phyloP scores from a whole-genome alignment of 306 rosid species.

The Cucurbita moschata region DNA sequence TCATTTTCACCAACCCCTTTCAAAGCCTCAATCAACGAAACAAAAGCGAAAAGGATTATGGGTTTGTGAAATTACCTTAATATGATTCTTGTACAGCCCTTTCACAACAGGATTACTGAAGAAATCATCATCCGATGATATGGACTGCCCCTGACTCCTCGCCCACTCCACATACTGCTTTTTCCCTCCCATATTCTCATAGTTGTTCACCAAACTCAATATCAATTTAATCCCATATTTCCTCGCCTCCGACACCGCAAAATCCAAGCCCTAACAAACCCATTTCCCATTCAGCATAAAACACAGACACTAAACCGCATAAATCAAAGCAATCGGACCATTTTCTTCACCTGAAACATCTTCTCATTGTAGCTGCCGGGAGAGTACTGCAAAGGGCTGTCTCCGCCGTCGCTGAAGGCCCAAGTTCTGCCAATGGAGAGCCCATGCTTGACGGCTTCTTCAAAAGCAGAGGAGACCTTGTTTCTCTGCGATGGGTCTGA shows the following conservation, averaged over 20 bases:
- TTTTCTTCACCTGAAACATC: slow-evolving; percentile 45
- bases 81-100: slow-evolving; percentile 70
- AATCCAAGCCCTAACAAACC: slow-evolving; percentile 55
- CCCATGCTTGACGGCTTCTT: slow-evolving; percentile 45
- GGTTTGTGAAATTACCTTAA: slow-evolving; percentile 30
- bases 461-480: slow-evolving; percentile 56
- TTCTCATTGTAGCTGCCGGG: slow-evolving; percentile 81
- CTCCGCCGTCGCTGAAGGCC: slow-evolving; percentile 93
- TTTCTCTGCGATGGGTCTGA: slow-evolving; percentile 65
- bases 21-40: background rate
- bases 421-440: slow-evolving; percentile 66
- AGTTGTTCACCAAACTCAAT: slow-evolving; percentile 78
- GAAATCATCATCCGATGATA: slow-evolving; percentile 70
- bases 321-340: background rate
- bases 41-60: background rate
- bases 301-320: background rate
- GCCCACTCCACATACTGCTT: slow-evolving; percentile 95
- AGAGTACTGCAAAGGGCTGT: slow-evolving; percentile 50
- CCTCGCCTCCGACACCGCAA: slow-evolving; percentile 51
- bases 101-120: slow-evolving; percentile 50
- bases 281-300: background rate
- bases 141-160: slow-evolving; percentile 53
- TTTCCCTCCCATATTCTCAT: slow-evolving; percentile 61
- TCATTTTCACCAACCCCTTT: background rate
- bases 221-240: slow-evolving; percentile 62